These are phyloP conservation scores for Termitomyces bulborhizus DNA, from an alignment of 768 basidiomycete species.

Conservation along the genomic window DNA sequence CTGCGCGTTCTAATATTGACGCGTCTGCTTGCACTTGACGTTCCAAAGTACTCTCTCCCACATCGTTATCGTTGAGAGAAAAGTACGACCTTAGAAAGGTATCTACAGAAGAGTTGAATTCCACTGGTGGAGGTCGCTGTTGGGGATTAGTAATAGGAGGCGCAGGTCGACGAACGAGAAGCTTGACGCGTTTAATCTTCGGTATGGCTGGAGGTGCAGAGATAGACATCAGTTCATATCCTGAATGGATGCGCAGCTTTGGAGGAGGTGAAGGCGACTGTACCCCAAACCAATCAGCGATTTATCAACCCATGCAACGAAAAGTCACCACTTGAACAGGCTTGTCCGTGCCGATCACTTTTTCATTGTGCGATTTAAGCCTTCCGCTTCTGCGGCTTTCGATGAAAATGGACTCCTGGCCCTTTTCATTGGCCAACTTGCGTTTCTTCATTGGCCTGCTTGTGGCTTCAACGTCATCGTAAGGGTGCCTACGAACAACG, in stretches of 20 bases:
- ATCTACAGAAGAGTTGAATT: constrained; percentile 47
- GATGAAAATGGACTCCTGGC: constrained; percentile 8
- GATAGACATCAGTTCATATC: constrained; percentile 1
- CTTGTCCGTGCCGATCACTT: neutral
- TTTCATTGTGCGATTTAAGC: constrained; percentile 9
- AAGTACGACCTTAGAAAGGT: constrained; percentile 59
- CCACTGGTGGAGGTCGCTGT: constrained; percentile 55
- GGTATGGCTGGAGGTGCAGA: constrained; percentile 13
- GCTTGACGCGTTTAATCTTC: constrained; percentile 54
- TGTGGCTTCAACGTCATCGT: neutral
- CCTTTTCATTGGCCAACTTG: constrained; percentile 3
- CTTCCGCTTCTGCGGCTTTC: constrained; percentile 14
- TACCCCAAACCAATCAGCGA: neutral
- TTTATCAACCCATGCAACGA: no score
- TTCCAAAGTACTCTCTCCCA: constrained; percentile 27
- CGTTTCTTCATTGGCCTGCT: constrained; percentile 7
- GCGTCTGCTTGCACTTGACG: constrained; percentile 24
- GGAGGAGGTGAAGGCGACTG: constrained; percentile 2
- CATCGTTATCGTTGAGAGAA: constrained; percentile 43
- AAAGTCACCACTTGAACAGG: neutral
- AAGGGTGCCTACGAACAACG: neutral
- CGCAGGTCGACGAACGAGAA: constrained; percentile 61
- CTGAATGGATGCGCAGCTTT: neutral
- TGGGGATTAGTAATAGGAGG: constrained; percentile 56
- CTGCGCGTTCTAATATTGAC: constrained; percentile 26